These are phyloP conservation scores for Prunus yedoensis DNA, from an alignment of 331 rosid species.

Conservation along the genomic window DNA sequence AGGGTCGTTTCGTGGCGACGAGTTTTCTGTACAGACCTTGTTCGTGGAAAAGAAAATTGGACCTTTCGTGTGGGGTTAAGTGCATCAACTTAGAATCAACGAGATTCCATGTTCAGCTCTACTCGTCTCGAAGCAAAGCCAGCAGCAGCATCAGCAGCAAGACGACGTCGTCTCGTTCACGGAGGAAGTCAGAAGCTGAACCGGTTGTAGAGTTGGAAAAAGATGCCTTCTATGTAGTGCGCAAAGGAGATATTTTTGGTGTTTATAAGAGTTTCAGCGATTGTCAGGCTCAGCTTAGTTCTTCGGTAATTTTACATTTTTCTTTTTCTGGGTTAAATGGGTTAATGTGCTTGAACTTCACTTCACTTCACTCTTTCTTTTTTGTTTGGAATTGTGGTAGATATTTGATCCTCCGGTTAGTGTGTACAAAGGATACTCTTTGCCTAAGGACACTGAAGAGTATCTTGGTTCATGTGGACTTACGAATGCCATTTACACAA, in stretches of 20 bases:
- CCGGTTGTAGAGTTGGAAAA: conserved; percentile 49
- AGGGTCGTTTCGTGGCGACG: conserved; percentile 11
- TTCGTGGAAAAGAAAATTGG: conserved; percentile 29
- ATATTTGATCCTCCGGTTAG: conserved; percentile 85
- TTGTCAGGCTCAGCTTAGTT: conserved; percentile 84
- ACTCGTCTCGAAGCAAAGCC: conserved; percentile 35
- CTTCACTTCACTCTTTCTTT: neutral
- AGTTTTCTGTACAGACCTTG: neutral
- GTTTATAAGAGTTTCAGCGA: conserved; percentile 58
- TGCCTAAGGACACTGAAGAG: conserved; percentile 70
- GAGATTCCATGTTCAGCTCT: conserved; percentile 43
- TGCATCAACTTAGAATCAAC: conserved; percentile 30
- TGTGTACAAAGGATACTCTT: conserved; percentile 75
- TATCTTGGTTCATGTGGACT: conserved; percentile 71
- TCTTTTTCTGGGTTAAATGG: neutral
- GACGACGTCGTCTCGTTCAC: conserved; percentile 28
- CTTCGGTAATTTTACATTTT: conserved; percentile 56
- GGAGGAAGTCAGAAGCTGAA: conserved; percentile 37
- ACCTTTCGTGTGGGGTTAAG: conserved; percentile 11
- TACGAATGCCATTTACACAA: conserved; percentile 75
- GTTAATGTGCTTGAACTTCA: neutral
- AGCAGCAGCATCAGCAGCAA: conserved; percentile 25
- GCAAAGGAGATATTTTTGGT: conserved; percentile 86
- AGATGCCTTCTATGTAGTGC: conserved; percentile 70
- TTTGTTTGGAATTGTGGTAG: conserved; percentile 32